Percentiles rank a stretch among this genome's conserved stretches.
phyloP scores from a whole-genome alignment of 2,329 filamentous ascomycete species.

The Tolypocladium endophyticum region DNA sequence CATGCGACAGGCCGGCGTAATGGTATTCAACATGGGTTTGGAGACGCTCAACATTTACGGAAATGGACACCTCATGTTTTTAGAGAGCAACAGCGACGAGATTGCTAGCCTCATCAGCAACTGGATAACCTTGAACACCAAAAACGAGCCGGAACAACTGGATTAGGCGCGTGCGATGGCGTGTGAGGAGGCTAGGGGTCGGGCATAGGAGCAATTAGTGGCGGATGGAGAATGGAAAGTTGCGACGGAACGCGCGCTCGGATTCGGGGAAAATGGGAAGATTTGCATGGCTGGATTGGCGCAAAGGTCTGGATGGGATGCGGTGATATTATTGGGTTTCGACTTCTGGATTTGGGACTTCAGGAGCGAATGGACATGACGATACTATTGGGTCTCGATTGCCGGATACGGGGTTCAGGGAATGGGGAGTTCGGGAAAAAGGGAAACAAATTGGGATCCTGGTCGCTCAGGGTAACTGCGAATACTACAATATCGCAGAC shows the following conservation, averaged over 20 bases:
- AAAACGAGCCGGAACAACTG: background rate
- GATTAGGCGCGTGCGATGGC: background rate
- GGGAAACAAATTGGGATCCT: background rate
- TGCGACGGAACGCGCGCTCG: background rate
- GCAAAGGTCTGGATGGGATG: background rate
- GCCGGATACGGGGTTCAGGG: background rate
- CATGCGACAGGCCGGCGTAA: slow-evolving; percentile 39
- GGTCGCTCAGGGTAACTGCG: no score
- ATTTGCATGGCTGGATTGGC: background rate
- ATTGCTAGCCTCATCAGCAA: slow-evolving; percentile 26
- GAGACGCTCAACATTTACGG: slow-evolving; percentile 32
- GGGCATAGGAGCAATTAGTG: background rate
- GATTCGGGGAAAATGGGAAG: background rate
- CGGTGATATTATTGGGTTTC: background rate
- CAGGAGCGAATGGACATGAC: background rate
- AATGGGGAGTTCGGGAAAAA: background rate
- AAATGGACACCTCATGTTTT: slow-evolving; percentile 45
- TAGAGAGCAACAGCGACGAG: slow-evolving; percentile 39
- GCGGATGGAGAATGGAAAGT: background rate
- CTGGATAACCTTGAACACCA: slow-evolving; percentile 19
- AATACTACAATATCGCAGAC: background rate
- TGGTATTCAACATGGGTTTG: slow-evolving; percentile 32
- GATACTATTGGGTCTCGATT: background rate
- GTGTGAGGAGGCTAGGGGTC: background rate
- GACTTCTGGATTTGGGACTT: background rate